phyloP scores from a whole-genome alignment of 2,329 filamentous ascomycete species.

The Botrytis medusae region DNA sequence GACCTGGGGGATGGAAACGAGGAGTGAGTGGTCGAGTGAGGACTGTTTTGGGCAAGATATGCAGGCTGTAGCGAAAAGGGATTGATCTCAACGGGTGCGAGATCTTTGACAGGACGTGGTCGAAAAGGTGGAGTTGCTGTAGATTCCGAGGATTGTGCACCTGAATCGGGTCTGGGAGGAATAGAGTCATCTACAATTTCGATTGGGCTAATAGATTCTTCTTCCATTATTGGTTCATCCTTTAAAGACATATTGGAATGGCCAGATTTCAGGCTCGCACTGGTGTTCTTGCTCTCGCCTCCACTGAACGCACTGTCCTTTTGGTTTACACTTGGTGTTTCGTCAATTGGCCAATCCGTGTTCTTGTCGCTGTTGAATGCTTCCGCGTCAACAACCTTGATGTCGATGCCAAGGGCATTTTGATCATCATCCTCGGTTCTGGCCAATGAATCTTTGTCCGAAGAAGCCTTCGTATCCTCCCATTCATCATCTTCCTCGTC shows the following conservation, averaged over 20 bases:
- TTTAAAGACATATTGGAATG: conserved; percentile 52
- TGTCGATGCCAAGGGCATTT: conserved; percentile 43
- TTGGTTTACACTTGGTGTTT: conserved; percentile 43
- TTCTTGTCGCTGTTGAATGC: conserved; percentile 41
- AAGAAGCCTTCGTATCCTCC: conserved; percentile 40
- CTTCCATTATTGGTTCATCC: conserved; percentile 53
- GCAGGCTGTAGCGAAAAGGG: conserved; percentile 45
- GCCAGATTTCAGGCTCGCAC: conserved; percentile 46
- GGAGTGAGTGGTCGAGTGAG: conserved; percentile 59
- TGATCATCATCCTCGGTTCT: conserved; percentile 42
- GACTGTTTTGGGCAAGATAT: conserved; percentile 57
- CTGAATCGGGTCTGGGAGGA: conserved; percentile 39
- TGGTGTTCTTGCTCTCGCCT: conserved; percentile 41
- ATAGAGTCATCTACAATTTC: conserved; percentile 44
- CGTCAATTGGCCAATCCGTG: conserved; percentile 45
- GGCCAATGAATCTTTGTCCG: conserved; percentile 40
- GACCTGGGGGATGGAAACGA: conserved; percentile 64
- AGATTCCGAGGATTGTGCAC: conserved; percentile 40
- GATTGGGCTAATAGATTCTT: conserved; percentile 42
- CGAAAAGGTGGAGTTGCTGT: conserved; percentile 38
- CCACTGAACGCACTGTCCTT: conserved; percentile 51
- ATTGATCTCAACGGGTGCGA: conserved; percentile 53
- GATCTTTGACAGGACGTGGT: conserved; percentile 42
- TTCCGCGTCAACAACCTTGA: conserved; percentile 48
- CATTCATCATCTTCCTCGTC: conserved; percentile 63